These are phyloP conservation scores for Aegilops umbellulata DNA, from an alignment of 176 grass and related monocot species.

Conservation along the genomic window DNA sequence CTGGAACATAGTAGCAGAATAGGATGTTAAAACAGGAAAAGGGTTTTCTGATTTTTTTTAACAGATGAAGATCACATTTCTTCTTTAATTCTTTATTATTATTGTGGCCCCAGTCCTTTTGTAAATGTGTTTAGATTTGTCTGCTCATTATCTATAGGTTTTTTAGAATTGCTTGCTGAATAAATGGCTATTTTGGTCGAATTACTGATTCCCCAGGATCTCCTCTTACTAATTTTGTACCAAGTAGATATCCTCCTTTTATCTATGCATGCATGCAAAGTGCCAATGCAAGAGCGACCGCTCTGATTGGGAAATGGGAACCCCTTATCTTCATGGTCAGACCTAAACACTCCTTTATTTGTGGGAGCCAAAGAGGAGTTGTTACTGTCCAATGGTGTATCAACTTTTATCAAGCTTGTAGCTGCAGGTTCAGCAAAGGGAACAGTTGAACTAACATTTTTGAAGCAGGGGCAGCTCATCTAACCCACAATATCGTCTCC, in stretches of 20 bases:
- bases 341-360: constrained; percentile 2
- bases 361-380: constrained; percentile 33
- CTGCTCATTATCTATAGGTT: background rate
- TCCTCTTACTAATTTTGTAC: constrained; percentile 5
- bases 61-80: constrained; percentile 47
- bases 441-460: constrained; percentile 81
- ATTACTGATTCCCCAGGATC: constrained; percentile 16
- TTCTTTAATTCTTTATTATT: constrained; percentile 58
- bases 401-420: constrained; percentile 37
- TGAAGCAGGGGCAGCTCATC: constrained; percentile 74
- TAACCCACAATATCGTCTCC: constrained; percentile 42
- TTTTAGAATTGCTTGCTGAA: constrained; percentile 33
- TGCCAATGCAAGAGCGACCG: constrained; percentile 21
- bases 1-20: constrained; percentile 36
- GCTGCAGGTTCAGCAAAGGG: constrained; percentile 26
- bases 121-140: constrained; percentile 61
- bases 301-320: constrained; percentile 17
- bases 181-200: constrained; percentile 46
- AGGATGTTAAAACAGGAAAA: constrained; percentile 52
- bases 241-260: background rate
- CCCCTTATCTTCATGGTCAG: constrained; percentile 17
- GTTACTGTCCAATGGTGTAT: constrained; percentile 30
- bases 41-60: constrained; percentile 48
- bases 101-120: constrained; percentile 35
- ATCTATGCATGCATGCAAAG: constrained; percentile 15